Percentiles rank a stretch among this genome's conserved stretches.
phyloP scores from a whole-genome alignment of 2,329 filamentous ascomycete genomes.

The Fusarium piperis region DNA sequence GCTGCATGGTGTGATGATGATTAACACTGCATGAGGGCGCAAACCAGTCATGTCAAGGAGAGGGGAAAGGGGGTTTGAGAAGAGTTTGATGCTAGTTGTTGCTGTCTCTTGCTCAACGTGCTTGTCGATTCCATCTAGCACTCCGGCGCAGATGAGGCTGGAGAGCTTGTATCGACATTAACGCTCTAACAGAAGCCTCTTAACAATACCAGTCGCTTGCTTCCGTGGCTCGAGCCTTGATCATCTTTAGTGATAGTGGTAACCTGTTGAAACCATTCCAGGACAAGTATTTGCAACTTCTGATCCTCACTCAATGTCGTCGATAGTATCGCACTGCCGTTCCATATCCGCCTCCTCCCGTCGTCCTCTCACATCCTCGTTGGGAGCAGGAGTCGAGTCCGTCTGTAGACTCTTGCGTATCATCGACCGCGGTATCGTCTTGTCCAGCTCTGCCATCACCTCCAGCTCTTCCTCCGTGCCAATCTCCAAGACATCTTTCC shows the following conservation, averaged over 20 bases:
- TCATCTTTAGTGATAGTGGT: background rate
- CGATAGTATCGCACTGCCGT: background rate
- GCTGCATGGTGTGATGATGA: constrained; percentile 2
- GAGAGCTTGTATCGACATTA: background rate
- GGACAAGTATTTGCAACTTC: background rate
- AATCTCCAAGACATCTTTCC: background rate
- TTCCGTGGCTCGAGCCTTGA: background rate
- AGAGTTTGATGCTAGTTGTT: background rate
- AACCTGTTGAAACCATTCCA: background rate
- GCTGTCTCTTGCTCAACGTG: background rate
- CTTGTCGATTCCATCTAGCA: background rate
- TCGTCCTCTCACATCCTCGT: background rate
- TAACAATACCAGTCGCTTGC: background rate
- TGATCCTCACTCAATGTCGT: background rate
- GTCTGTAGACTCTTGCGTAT: background rate
- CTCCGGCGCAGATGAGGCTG: background rate
- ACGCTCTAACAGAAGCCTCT: background rate
- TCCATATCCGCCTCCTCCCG: background rate
- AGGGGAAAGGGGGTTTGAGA: background rate
- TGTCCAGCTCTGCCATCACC: background rate
- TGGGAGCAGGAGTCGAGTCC: too few species aligned
- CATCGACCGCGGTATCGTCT: background rate
- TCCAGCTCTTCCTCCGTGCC: background rate
- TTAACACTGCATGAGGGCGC: background rate
- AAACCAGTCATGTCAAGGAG: background rate